phyloP scores from a whole-genome alignment of 225 moss, liverwort and hornwort species.

The Sphagnum tenellum region DNA sequence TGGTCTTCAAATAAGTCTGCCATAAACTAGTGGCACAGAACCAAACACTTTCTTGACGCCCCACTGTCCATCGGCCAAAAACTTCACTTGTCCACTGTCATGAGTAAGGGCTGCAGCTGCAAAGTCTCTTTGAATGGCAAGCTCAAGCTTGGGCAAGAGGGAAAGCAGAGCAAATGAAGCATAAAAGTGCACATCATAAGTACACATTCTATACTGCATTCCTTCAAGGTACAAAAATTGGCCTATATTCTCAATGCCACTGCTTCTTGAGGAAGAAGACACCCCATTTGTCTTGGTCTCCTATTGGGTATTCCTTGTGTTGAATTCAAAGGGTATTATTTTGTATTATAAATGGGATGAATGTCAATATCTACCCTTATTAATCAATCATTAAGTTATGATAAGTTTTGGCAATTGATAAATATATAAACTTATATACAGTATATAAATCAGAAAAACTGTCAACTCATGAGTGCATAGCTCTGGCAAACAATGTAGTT shows the following conservation, averaged over 20 bases:
- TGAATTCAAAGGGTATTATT: no score
- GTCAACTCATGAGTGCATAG: no score
- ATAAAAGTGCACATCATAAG: conserved; percentile 98
- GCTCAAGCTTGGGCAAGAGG: conserved; percentile 52
- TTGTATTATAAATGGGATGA: no score
- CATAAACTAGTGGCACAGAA: conserved; percentile 50
- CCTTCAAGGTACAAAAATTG: conserved; percentile 97
- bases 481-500: no score
- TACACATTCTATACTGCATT: conserved; percentile 88
- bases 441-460: no score
- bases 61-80: conserved; percentile 34
- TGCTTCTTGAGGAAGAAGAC: conserved; percentile 17
- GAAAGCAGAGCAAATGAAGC: conserved; percentile 77
- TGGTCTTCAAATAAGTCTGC: conserved; percentile 35
- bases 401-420: no score
- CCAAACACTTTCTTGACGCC: conserved; percentile 50
- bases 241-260: conserved; percentile 67
- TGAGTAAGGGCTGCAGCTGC: conserved; percentile 44
- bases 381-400: no score
- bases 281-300: conserved; percentile 1
- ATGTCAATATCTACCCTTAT: no score
- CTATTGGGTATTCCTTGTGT: no score
- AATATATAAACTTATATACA: no score
- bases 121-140: conserved; percentile 36
- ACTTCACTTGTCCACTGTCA: conserved; percentile 32